These are phyloP conservation scores for Tuber borchii DNA, from an alignment of 495 filamentous ascomycete genomes.

Conservation along the genomic window DNA sequence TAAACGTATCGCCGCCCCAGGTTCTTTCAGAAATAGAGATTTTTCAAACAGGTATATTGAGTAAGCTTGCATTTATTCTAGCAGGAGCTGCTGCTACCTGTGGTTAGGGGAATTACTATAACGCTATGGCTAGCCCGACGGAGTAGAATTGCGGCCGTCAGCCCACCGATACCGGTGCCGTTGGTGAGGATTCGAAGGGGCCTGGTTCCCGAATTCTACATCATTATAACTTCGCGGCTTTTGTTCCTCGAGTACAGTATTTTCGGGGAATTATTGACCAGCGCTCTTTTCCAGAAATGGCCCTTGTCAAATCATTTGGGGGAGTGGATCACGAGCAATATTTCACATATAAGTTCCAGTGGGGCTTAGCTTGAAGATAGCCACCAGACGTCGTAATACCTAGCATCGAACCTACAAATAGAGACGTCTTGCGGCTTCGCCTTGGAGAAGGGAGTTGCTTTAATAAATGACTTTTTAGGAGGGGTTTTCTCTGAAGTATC, in stretches of 20 bases:
- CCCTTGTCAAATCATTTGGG: not conserved
- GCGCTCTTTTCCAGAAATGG: not conserved
- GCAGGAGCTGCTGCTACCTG: not conserved
- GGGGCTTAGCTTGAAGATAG: not conserved
- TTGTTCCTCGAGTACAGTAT: not conserved
- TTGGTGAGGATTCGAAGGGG: conserved; percentile 50
- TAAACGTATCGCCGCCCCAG: conserved; percentile 54
- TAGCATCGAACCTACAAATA: not conserved
- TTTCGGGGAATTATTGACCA: not conserved
- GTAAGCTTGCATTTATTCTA: conserved; percentile 2
- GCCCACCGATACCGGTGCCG: conserved; percentile 54
- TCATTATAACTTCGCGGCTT: conserved; percentile 1
- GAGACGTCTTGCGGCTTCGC: not conserved
- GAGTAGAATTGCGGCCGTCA: conserved; percentile 52
- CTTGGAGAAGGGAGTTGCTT: not conserved
- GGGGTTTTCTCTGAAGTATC: not conserved
- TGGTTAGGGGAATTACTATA: conserved; percentile 40
- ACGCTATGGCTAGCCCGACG: conserved; percentile 52
- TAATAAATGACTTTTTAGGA: not conserved
- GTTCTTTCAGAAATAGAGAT: conserved; percentile 50
- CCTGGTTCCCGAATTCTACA: not conserved
- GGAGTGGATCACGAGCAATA: not conserved
- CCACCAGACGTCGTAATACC: not conserved
- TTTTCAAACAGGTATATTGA: conserved; percentile 51
- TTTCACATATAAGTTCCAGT: not conserved